Evolutionary conservation across 768 basidiomycete species (phyloP), one percentile per base, ranked within the genome.

Genomic region (Leccinum subgranulosum): DNA sequence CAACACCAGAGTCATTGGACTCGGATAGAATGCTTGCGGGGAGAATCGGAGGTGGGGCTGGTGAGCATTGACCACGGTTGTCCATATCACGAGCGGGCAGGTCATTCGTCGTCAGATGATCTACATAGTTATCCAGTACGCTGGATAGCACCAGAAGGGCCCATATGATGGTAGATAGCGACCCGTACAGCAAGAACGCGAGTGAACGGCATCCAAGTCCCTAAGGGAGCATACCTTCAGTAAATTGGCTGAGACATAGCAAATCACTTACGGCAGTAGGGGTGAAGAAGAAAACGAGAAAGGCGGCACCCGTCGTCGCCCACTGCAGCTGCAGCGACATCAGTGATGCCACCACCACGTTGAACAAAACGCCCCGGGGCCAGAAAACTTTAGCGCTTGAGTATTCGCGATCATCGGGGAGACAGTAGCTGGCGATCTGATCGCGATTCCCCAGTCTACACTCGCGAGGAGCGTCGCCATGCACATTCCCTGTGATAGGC

Each of bases 171-270:
- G 70, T 74, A 2, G 72, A 67, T 8, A 63, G 3, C 15, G 36
- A 3, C 6, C 46, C 46, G 4, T 47, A 47, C 17, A 27, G 14
- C 46, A 47, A 47, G 46, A 25, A 27, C 25, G 63, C 61, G 1
- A 56, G 51, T 0, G 70, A 74, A 49, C 73, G 69, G 47, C 73
- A 74, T 8, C 73, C 73, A 10, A 73, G 50, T 9, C 64, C 63
- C 63, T 61, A 34, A 9, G 29, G 33, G 27, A 27, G 15, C 6
- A 41, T 21, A 6, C 14, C 25, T 43, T 36, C 3, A 49, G 31
- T 36, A 19, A 54, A 10, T 23, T 5, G 29, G 10, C 12, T 33
- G n/a, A 21, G 6, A 9, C 2, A 0, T 6, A 8, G 8, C 12
- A 39, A 51, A 12, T 15, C 10, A 59, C 58, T 53, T 21, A 60